Percentiles rank a stretch among this genome's conserved stretches.
Conservation (phyloP, 2,329 filamentous ascomycete species). For the Diaporthe vexans region DNA sequence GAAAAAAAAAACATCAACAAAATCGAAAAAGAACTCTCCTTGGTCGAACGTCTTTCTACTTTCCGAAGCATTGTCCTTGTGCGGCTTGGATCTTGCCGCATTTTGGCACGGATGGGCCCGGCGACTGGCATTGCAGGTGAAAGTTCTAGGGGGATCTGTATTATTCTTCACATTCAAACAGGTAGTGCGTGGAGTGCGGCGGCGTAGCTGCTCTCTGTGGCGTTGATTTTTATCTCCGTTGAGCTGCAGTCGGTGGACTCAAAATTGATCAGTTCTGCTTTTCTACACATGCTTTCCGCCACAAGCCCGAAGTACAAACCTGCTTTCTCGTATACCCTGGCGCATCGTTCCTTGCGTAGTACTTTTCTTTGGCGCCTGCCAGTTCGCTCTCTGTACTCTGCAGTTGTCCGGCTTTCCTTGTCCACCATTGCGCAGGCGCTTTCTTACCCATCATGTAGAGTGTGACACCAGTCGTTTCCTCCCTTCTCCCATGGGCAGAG, state of each 20-base stretch:
- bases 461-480: not conserved
- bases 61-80: slow-evolving; percentile 28
- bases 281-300: not conserved
- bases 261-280: slow-evolving; percentile 30
- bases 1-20: slow-evolving; percentile 1
- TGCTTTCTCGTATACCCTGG: slow-evolving; percentile 7
- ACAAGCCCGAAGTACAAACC: not conserved
- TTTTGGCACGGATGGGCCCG: not conserved
- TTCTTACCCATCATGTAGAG: not conserved
- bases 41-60: slow-evolving; percentile 15
- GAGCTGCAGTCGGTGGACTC: slow-evolving; percentile 23
- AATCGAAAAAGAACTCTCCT: slow-evolving; percentile 26
- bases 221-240: slow-evolving; percentile 25
- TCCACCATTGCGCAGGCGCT: not conserved
- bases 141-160: slow-evolving; percentile 25
- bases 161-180: slow-evolving; percentile 34
- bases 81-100: slow-evolving; percentile 10
- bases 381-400: not conserved
- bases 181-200: slow-evolving; percentile 29
- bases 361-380: not conserved
- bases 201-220: slow-evolving; percentile 29
- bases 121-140: slow-evolving; percentile 20
- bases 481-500: not conserved
- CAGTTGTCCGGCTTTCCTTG: not conserved
- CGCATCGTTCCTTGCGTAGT: not conserved